These are phyloP conservation scores for Cryptosporidium sp. DNA, from an alignment of 169 alveolate species.

Conservation along the genomic window DNA sequence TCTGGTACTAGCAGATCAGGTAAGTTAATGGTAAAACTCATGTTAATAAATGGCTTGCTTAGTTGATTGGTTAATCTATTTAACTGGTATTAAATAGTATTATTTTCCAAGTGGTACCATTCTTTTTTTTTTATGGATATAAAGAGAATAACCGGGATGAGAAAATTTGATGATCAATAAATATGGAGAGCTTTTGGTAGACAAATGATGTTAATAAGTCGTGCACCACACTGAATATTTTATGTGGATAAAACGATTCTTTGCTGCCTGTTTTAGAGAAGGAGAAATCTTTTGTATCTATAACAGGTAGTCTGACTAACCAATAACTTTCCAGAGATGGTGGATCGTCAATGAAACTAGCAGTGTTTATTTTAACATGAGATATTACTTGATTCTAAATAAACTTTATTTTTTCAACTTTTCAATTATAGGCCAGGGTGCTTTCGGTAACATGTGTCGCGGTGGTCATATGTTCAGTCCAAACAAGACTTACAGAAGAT, in stretches of 20 bases:
- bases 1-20: constrained; percentile 98
- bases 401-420: neutral
- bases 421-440: constrained; percentile 94
- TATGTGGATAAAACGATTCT: constrained; percentile 69
- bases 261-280: constrained; percentile 9
- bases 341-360: neutral
- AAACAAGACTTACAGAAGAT: constrained; percentile 96
- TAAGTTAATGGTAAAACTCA: constrained; percentile 5
- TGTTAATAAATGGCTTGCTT: neutral
- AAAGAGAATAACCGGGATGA: no score
- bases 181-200: neutral
- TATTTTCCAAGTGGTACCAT: neutral
- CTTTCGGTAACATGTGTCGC: constrained; percentile 99
- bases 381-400: neutral
- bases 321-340: neutral
- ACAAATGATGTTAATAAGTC: constrained; percentile 70
- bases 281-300: neutral
- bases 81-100: neutral
- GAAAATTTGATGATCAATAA: neutral
- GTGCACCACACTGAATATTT: constrained; percentile 76
- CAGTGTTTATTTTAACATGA: neutral
- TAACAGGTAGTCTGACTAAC: constrained; percentile 19
- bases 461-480: constrained; percentile 99
- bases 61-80: neutral
- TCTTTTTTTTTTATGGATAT: no score